These are phyloP conservation scores for Suhomyces xylopsoci DNA, from an alignment of 805 yeast genomes.

Conservation along the genomic window DNA sequence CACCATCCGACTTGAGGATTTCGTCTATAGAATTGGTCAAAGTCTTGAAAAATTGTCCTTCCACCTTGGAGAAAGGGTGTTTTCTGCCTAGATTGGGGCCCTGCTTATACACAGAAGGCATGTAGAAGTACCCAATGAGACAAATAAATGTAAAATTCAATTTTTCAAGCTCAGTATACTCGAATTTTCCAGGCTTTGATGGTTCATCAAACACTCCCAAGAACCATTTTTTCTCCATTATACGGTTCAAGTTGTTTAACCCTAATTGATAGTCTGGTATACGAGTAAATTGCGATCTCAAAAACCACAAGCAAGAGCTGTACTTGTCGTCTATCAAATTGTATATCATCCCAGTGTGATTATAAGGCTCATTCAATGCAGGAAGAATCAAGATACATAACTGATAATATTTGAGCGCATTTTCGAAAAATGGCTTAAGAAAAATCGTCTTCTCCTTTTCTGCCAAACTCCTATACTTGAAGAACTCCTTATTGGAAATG, in stretches of 20 bases:
- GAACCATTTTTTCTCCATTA: conserved; percentile 37
- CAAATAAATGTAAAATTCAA: conserved; percentile 25
- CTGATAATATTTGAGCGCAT: conserved; percentile 38
- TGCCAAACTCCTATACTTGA: conserved; percentile 30
- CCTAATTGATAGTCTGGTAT: conserved; percentile 47
- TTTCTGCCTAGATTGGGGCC: conserved; percentile 21
- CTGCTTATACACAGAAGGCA: conserved; percentile 32
- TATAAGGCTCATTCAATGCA: conserved; percentile 64
- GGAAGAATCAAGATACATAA: conserved; percentile 59
- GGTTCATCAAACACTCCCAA: conserved; percentile 14
- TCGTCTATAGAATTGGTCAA: conserved; percentile 8
- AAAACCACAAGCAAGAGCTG: conserved; percentile 50
- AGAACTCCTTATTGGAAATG: conserved; percentile 24
- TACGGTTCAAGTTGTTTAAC: conserved; percentile 40
- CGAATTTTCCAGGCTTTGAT: conserved; percentile 15
- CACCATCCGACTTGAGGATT: conserved; percentile 10
- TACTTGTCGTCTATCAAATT: conserved; percentile 43
- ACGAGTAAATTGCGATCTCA: conserved; percentile 56
- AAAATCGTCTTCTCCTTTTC: conserved; percentile 35
- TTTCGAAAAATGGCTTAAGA: conserved; percentile 24
- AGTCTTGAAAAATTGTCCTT: conserved; percentile 19
- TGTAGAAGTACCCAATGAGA: conserved; percentile 41
- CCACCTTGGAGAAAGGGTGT: conserved; percentile 21
- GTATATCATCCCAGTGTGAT: conserved; percentile 51
- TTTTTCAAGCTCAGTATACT: conserved; percentile 4